Percentiles rank a stretch among this genome's conserved stretches.
Conservation (phyloP, 1,284 basidiomycete species). For the Malassezia restricta region DNA sequence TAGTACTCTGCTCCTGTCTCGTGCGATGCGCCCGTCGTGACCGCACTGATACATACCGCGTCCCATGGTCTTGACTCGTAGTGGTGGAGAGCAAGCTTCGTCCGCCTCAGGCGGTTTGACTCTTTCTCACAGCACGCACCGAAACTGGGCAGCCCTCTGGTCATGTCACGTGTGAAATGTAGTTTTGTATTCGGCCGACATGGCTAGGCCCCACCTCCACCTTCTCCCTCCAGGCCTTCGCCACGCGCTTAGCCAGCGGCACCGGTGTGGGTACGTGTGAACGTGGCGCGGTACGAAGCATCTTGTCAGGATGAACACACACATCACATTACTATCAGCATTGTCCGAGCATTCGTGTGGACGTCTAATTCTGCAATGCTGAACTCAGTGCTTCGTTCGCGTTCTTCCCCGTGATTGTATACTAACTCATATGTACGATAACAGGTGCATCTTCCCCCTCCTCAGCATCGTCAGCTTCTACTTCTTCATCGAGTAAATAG, state of each 20-base stretch:
- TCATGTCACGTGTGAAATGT: constrained; percentile 7
- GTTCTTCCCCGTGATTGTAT: background rate
- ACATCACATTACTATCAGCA: constrained; percentile 24
- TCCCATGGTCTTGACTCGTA: constrained; percentile 19
- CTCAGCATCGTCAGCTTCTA: constrained; percentile 10
- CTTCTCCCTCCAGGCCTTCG: too few species aligned
- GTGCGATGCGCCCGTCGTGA: background rate
- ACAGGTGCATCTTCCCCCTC: constrained; percentile 14
- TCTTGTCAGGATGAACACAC: constrained; percentile 15
- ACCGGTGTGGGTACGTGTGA: too few species aligned
- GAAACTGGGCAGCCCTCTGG: background rate
- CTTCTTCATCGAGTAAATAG: constrained; percentile 13
- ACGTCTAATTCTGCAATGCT: constrained; percentile 27
- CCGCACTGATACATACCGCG: constrained; percentile 14
- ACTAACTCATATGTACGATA: background rate
- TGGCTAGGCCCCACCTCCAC: background rate
- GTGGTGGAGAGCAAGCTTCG: constrained; percentile 7
- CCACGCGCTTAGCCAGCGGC: too few species aligned
- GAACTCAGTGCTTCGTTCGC: constrained; percentile 6
- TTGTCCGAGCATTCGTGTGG: constrained; percentile 20
- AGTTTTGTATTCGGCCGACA: constrained; percentile 17
- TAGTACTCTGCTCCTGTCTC: constrained; percentile 4
- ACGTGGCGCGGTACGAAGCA: background rate
- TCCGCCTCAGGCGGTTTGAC: background rate
- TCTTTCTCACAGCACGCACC: background rate